Percentiles rank a stretch among this genome's conserved stretches.
Evolutionary conservation across 108 stramenopile genomes (phyloP).

Genomic region (Nannochloropsis gaditana): DNA sequence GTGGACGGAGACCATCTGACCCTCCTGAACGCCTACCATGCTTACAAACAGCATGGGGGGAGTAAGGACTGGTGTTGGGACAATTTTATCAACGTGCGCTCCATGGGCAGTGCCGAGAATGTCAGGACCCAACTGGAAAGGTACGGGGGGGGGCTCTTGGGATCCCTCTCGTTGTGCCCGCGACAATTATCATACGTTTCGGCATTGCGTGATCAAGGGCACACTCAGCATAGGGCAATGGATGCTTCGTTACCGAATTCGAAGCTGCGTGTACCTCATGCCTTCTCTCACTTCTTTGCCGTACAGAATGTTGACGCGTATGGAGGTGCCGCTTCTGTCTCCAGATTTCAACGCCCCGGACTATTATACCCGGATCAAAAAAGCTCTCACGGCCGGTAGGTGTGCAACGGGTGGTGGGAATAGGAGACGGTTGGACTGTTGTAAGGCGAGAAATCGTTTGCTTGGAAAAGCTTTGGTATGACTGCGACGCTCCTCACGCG

Average conservation of each 20-base stretch:
- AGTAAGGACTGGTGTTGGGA: constrained; percentile 95
- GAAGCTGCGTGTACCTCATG: background rate
- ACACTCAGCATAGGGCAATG: too few species aligned
- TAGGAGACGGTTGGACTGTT: background rate
- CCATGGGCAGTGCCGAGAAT: constrained; percentile 78
- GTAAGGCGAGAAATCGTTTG: too few species aligned
- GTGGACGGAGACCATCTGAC: constrained; percentile 93
- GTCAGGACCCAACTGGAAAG: constrained; percentile 74
- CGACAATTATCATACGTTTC: too few species aligned
- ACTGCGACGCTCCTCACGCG: too few species aligned
- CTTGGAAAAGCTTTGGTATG: too few species aligned
- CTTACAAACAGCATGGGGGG: constrained; percentile 75
- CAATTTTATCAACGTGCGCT: constrained; percentile 85
- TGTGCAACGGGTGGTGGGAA: background rate
- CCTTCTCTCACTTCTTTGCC: background rate
- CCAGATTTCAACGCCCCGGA: constrained; percentile 74
- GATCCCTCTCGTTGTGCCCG: too few species aligned
- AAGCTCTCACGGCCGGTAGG: constrained; percentile 38
- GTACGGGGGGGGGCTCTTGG: background rate
- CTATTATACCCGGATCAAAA: constrained; percentile 76
- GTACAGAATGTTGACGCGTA: background rate
- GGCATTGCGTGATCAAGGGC: too few species aligned
- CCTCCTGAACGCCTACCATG: constrained; percentile 83
- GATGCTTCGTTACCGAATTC: too few species aligned
- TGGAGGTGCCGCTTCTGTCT: constrained; percentile 59